A percentile compares a stretch with the other conserved stretches of the same genome.
phyloP scores from a whole-genome alignment of 2,329 filamentous ascomycete genomes.

The Davidsoniella australis region DNA sequence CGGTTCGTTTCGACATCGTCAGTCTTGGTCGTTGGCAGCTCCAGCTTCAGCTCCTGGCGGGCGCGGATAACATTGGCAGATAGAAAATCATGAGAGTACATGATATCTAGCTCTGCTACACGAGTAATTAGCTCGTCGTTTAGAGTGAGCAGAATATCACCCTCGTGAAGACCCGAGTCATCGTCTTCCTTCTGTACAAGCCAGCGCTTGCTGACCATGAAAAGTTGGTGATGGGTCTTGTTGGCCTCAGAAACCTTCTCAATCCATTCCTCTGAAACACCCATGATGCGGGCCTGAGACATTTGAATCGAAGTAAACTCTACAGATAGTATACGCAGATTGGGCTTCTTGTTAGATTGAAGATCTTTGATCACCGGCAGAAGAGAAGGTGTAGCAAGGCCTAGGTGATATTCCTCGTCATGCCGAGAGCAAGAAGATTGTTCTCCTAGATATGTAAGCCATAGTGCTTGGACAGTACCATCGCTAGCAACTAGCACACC shows the following conservation, averaged over 20 bases:
- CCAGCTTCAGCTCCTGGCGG: slow-evolving; percentile 58
- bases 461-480: slow-evolving; percentile 83
- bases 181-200: slow-evolving; percentile 36
- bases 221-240: slow-evolving; percentile 83
- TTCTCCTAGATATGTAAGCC: slow-evolving; percentile 94
- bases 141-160: slow-evolving; percentile 79
- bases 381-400: slow-evolving; percentile 72
- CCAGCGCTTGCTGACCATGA: slow-evolving; percentile 90
- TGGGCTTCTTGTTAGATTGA: slow-evolving; percentile 59
- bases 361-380: slow-evolving; percentile 80
- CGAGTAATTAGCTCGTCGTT: slow-evolving; percentile 87
- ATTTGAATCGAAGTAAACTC: slow-evolving; percentile 93
- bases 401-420: slow-evolving; percentile 92
- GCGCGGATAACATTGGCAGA: slow-evolving; percentile 78
- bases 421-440: slow-evolving; percentile 60
- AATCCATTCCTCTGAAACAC: slow-evolving; percentile 91
- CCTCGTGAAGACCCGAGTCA: slow-evolving; percentile 49
- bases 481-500: slow-evolving; percentile 82
- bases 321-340: slow-evolving; percentile 78
- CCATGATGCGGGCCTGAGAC: slow-evolving; percentile 94
- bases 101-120: slow-evolving; percentile 82
- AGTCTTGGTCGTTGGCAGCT: slow-evolving; percentile 71
- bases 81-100: slow-evolving; percentile 77
- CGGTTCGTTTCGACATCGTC: slow-evolving; percentile 84
- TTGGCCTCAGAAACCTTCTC: slow-evolving; percentile 76